A percentile compares a stretch with the other conserved stretches of the same genome.
Evolutionary conservation across 768 basidiomycete genomes (phyloP).

Genomic region (Mycena floridula): DNA sequence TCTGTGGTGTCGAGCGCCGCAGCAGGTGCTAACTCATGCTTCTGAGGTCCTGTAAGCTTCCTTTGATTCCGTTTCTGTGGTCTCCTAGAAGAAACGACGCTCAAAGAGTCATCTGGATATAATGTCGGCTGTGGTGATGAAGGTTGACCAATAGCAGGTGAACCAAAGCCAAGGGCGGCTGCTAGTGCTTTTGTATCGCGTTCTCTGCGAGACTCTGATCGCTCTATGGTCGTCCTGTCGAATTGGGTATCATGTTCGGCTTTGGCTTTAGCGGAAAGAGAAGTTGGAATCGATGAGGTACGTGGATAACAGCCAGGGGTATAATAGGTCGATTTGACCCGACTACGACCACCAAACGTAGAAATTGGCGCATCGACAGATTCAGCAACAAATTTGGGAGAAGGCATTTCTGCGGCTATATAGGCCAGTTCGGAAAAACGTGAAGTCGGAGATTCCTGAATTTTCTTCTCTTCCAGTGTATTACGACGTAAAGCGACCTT

Average conservation of each 20-base stretch:
- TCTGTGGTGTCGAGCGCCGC: slow-evolving; percentile 37
- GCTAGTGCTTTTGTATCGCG: slow-evolving; percentile 30
- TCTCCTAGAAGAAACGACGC: slow-evolving; percentile 39
- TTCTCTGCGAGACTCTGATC: slow-evolving; percentile 38
- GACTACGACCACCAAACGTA: slow-evolving; percentile 46
- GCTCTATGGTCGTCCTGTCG: slow-evolving; percentile 26
- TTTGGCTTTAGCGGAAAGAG: slow-evolving; percentile 17
- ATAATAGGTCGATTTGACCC: slow-evolving; percentile 66
- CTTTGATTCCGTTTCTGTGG: slow-evolving; percentile 18
- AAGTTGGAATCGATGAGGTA: slow-evolving; percentile 37
- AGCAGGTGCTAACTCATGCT: slow-evolving; percentile 18
- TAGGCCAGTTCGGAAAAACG: slow-evolving; percentile 35
- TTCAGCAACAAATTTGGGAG: slow-evolving; percentile 28
- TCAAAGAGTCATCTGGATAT: slow-evolving; percentile 70
- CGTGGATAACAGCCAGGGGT: slow-evolving; percentile 49
- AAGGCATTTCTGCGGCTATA: slow-evolving; percentile 44
- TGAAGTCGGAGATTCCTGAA: slow-evolving; percentile 15
- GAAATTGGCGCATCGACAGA: slow-evolving; percentile 21
- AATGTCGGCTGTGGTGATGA: slow-evolving; percentile 58
- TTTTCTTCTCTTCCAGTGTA: slow-evolving; percentile 17
- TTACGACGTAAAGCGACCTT: slow-evolving; percentile 20
- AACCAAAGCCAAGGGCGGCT: slow-evolving; percentile 29
- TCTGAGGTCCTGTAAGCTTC: slow-evolving; percentile 25
- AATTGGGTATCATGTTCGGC: slow-evolving; percentile 26
- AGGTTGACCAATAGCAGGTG: slow-evolving; percentile 22